Evolutionary conservation across 192 early-diverging fungal species (phyloP), one percentile per base, ranked within the genome.

Genomic region (Spizellomyces punctatus): DNA sequence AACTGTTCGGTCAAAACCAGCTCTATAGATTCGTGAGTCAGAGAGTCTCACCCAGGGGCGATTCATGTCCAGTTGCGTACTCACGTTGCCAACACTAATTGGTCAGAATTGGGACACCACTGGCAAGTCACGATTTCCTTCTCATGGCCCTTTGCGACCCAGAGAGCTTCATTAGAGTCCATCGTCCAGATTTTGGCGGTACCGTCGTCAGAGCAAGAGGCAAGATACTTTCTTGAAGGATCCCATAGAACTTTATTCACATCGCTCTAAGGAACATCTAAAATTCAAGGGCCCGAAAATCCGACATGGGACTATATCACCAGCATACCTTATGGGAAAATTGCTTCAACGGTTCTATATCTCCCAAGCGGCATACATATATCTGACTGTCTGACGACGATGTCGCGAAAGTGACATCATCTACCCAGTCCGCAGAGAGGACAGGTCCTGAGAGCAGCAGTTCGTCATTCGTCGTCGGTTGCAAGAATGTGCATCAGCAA

Each of bases 351-450:
- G 95, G 93, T n/a, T 85, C 80, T 4, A 79, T 67, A 17, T 75
- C 78, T 17, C 89, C 91, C 21, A 95, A 86, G 55, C 84, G 83
- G 79, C 94, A 97, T 0, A 98, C 88, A 60, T 85, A 90, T 5
- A 98, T 89, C 8, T 83, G 81, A 50, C 87, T 87, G 75, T 98
- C 96, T 14, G 83, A 83, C 44, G 92, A 92, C 64, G 91, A 92
- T 0, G 93, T 92, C 6, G 96, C 95, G 85, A 97, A 94, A 8
- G 93, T 98, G 1, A 81, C 77, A 75, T 95, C 91, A 74, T 98
- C 94, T 63, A 88, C 83, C 96, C 96, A 98, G 78, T 95, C 96
- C 8, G 94, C 88, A 78, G 96, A 94, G 59, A 96, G 65, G 3
- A 73, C 76, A 8, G 85, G 72, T 22, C 67, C 78, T 81, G 69